Base-by-base conservation (phyloP, 1,284 basidiomycete species). In the Acaromyces ingoldii region DNA sequence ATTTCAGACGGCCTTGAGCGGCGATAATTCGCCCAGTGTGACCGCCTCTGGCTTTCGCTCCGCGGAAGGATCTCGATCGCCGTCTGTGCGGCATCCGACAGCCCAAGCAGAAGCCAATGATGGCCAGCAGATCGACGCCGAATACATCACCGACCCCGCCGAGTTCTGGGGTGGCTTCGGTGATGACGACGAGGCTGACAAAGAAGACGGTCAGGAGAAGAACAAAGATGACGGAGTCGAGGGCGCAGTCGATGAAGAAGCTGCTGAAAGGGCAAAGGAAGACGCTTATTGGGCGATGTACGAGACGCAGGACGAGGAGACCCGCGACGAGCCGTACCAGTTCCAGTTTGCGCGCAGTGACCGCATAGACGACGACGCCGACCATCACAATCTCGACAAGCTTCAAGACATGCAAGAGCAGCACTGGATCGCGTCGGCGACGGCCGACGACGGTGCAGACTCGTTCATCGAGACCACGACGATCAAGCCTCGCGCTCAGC, bases 81-180 rank as follows among this genome's bases (percentile, higher is more conserved):
- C n/a, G 26, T 9, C 48, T 15, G 11, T 39, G 13, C 9, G 37
- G 1, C 24, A n/a, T 7, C 25, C 28, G 30, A 9, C 28, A 21
- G 6, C n/a, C 26, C 10, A 34, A 6, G 1, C 48, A 17, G 21
- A 39, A 3, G 24, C 5, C 28, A 17, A 42, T 9, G 24, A 45
- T 6, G 42, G 26, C n/a, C n/a, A n/a, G 19, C 11, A 25, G 4
- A 15, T 6, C 34, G 9, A 21, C 6, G 43, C 24, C 15, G 51
- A 53, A 19, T 53, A 53, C 51, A 36, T 38, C 21, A 53, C 22
- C 25, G 38, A 50, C 28, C 34, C 51, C 13, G 30, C 50, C 17
- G 51, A 53, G 13, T 53, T 53, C 30, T 53, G 51, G 51, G 49
- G 47, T 7, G 51, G 51, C 37, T 34, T 39, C 22, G 48, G 26